phyloP scores from a whole-genome alignment of 495 filamentous ascomycete genomes.

The Jackrogersella multiformis region DNA sequence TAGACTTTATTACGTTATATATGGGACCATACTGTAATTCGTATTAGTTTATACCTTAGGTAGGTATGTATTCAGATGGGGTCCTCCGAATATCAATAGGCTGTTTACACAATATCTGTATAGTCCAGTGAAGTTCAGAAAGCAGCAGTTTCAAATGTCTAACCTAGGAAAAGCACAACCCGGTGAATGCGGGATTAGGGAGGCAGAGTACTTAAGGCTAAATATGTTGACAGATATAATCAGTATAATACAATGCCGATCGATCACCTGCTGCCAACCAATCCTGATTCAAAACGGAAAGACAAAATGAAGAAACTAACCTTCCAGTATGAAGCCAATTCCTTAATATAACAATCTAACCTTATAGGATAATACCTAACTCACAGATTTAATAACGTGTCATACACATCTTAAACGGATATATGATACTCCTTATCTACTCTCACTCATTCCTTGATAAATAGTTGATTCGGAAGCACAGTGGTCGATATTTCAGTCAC shows the following conservation, averaged over 20 bases:
- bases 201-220: slow-evolving; percentile 18
- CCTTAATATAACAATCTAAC: not conserved
- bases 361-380: too few species aligned
- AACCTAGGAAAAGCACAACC: not conserved
- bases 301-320: not conserved
- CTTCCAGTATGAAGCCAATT: not conserved
- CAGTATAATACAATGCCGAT: slow-evolving; percentile 8
- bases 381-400: too few species aligned
- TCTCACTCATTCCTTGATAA: too few species aligned
- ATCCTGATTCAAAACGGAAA: not conserved
- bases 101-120: too few species aligned
- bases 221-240: slow-evolving; percentile 5
- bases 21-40: slow-evolving; percentile 8
- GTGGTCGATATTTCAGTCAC: too few species aligned
- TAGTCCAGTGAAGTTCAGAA: not conserved
- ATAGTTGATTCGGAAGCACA: too few species aligned
- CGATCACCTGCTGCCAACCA: slow-evolving; percentile 3
- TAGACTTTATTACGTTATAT: not conserved
- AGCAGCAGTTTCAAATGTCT: not conserved
- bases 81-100: too few species aligned
- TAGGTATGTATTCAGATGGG: not conserved
- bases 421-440: too few species aligned
- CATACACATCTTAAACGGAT: too few species aligned
- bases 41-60: not conserved
- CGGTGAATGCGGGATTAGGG: slow-evolving; percentile 4